A percentile compares a stretch with the other conserved stretches of the same genome.
Conservation (phyloP, 768 basidiomycete species). For the Strobilomyces dryophilus region DNA sequence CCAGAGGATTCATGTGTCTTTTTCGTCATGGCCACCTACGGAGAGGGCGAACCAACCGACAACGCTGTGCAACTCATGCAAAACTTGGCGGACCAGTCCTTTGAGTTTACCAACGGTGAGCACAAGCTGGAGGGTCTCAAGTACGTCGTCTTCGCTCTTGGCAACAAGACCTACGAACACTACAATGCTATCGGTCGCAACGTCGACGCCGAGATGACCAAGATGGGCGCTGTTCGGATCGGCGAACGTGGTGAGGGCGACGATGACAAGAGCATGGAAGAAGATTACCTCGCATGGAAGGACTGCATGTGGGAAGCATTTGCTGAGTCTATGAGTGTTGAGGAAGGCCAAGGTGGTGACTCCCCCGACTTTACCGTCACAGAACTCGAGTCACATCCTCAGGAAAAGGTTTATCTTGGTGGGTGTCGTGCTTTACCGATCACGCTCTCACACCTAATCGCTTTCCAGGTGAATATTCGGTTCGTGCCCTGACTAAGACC, state of each 20-base stretch:
- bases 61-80: conserved; percentile 95
- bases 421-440: conserved; percentile 20
- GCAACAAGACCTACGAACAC: conserved; percentile 93
- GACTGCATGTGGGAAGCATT: conserved; percentile 96
- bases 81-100: conserved; percentile 81
- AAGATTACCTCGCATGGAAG: conserved; percentile 99
- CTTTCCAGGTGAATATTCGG: conserved; percentile 81
- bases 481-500: conserved; percentile 87
- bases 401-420: conserved; percentile 94
- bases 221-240: conserved; percentile 81
- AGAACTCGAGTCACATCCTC: conserved; percentile 68
- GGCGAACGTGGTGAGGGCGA: conserved; percentile 94
- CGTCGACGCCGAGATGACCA: conserved; percentile 66
- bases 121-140: conserved; percentile 79
- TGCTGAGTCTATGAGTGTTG: conserved; percentile 76
- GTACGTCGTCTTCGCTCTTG: conserved; percentile 92
- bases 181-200: conserved; percentile 87
- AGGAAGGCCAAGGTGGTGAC: conserved; percentile 96
- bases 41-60: conserved; percentile 98
- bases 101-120: conserved; percentile 80
- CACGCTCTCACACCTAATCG: neutral
- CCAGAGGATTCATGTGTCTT: conserved; percentile 86
- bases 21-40: conserved; percentile 98
- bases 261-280: conserved; percentile 99
- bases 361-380: conserved; percentile 90